Base-by-base conservation (phyloP, 768 basidiomycete species). In the Artomyces pyxidatus region DNA sequence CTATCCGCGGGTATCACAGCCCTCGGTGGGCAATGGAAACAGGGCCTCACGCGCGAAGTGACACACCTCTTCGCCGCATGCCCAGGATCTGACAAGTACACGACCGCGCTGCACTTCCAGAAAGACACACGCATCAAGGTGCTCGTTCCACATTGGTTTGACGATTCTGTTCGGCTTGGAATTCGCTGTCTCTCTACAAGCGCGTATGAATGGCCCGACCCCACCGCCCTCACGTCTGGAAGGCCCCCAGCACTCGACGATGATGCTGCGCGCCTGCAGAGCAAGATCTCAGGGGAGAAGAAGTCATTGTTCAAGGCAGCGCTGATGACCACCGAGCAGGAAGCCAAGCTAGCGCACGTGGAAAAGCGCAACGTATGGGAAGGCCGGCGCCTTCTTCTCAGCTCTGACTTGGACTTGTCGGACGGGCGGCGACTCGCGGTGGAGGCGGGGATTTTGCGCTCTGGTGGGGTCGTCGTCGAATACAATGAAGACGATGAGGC, bases 141-240 rank as follows among this genome's bases (percentile, higher is more conserved):
- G 9, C 59, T 96, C n/a, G 73, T 91, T 0, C 93, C 92, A 0
- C 88, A 93, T 54, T 96, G 93, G 92, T 93, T 93, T 51, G 88
- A 93, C 57, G 89, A 92, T 55, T 74, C 75, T 3, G 73, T 86
- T 21, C 71, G 77, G 12, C 68, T 88, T 16, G 67, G 65, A 6
- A 55, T 69, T 19, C 63, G 74, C 11, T 65, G 65, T 7, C 63
- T 87, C 8, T 70, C 75, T 1, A 77, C 81, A 19, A 57, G 60
- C 0, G 67, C 74, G 17, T 90, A 86, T 55, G 70, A 81, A 52
- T 90, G 85, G 82, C 91, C 90, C 0, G 74, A 88, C 12, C 88
- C 87, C 0, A 64, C 66, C 5, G 58, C 85, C 21, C 65, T 70
- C 75, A 48, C 68, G 62, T 28, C 61, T 60, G 5, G 59, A 56